Base-by-base conservation (phyloP, 495 filamentous ascomycete genomes). In the Penicillium steckii region DNA sequence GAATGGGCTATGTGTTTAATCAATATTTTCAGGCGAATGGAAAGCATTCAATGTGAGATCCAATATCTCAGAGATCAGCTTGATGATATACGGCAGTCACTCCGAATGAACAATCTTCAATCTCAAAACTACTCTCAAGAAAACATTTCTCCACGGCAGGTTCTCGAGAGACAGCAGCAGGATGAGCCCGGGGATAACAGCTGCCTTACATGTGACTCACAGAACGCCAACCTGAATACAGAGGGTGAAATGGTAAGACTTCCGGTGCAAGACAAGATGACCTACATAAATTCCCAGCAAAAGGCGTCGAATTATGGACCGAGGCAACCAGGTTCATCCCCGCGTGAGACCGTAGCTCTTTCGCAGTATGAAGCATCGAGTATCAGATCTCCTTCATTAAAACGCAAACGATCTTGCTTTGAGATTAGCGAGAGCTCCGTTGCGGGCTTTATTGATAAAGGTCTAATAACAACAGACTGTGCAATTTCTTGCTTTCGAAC, bases 341-440 rank as follows among this genome's bases (percentile, higher is more conserved):
- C 65, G 6, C 49, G 44, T 49, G 47, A 57, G 1, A 41, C 52
- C 4, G 13, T 57, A 8, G 42, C 48, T 3, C 48, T 43, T 8
- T 40, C 53, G 8, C 26, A 32, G 3, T 46, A 58, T 38, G 50
- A 50, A 32, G 17, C 53, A 0, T 32, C 44, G 1, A 35, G 30
- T n/a, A 13, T 4, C 12, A 51, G 48, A 12, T 46, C 27, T 6
- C 25, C 57, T 53, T 24, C 53, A 53, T 17, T 0, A n/a, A 74
- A 66, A 42, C 47, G 55, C 8, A 69, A 57, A 38, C 64, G 67
- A 1, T 68, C 69, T n/a, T 64, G 65, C 1, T 71, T 72, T 48
- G 71, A 74, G 44, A 52, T 72, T 40, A 62, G 62, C 7, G 62
- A 69, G 15, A 67, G 71, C 10, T 54, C 67, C 1, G 60, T 74